Evolutionary conservation across 2,329 filamentous ascomycete species (phyloP), one percentile per base, ranked within the genome.

Genomic region (Fusarium sacchari): DNA sequence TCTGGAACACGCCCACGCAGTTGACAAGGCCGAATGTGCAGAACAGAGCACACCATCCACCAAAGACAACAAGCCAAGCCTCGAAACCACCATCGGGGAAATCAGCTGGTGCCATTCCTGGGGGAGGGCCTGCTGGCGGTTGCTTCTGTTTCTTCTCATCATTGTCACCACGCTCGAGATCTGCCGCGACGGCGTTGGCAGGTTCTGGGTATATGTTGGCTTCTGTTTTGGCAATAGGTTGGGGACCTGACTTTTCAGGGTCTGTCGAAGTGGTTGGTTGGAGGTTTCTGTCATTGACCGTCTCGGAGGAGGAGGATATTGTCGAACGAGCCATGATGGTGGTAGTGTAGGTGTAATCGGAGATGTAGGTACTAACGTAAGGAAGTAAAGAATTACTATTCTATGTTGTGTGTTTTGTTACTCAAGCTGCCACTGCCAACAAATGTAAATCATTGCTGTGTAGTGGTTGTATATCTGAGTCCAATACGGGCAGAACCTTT

Each of bases 1-100:
- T 83, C 79, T 91, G 87, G 75, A 91, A 91, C 12, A 90, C 84
- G 7, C 89, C 89, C 13, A 85, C 79, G 65, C 72, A 85, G 76
- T 86, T 86, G 62, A 85, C 69, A 34, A 85, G 71, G 3, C 84
- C 84, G 74, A 85, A 86, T 5, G 82, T 85, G 73, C 83, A 85
- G 60, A 86, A 85, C 47, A 85, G 69, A 5, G 80, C 79, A 67
- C 81, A 84, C 79, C 82, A 86, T 6, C 83, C 84, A 37, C 85
- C 85, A 28, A 84, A 78, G 8, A 92, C 88, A 4, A 87, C 86
- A 14, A 89, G 82, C 88, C 89, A 91, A 14, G 90, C 90, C 69
- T 87, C 81, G 7, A 78, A 49, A 6, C 89, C 89, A 44, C 89
- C 89, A 74, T 91, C 89, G 2, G 89, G 89, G 64, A 90, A 90